Evolutionary conservation across 331 rosid genomes (phyloP), one percentile per base, ranked within the genome.

Genomic region (Malus hybrid): DNA sequence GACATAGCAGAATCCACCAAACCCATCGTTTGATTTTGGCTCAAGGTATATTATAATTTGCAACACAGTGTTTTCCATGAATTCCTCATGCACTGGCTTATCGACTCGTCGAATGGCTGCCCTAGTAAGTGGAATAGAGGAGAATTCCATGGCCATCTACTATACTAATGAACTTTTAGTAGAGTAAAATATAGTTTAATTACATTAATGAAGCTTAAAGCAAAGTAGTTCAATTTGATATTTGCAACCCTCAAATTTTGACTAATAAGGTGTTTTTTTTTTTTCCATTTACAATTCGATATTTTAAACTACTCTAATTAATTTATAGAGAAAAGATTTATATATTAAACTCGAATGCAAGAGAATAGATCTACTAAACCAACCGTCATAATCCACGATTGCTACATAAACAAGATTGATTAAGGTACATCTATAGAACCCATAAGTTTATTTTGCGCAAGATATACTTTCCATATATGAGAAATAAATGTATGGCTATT

Each of bases 1-100:
- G 50, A 11, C 15, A 44, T 4, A 44, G 50, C 50, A 44, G n/a
- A 70, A 53, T 46, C 72, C 68, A 68, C 80, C 75, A 66, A 74
- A 42, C 77, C 50, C 73, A 63, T 63, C 55, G 19, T 74, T 77
- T 80, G 75, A 80, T 74, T 75, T 82, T 68, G 82, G 76, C 77
- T 56, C 46, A 42, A 77, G 46, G 63, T 20, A 33, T 36, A 67
- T 65, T 57, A 28, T 39, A 10, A n/a, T 72, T 34, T 62, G n/a
- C 39, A 39, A 24, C 72, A 4, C 3, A 44, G 4, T 15, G 18
- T 30, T 32, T 55, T 11, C 52, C 7, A 39, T 26, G 36, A 36
- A 24, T 4, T 68, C 64, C 73, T 22, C 78, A 33, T n/a, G 67
- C 55, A 70, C 71, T 75, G 70, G 72, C 77, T 48, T 24, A 67